phyloP scores from a whole-genome alignment of 1,284 basidiomycete genomes.

The Apiotrichum brassicae region DNA sequence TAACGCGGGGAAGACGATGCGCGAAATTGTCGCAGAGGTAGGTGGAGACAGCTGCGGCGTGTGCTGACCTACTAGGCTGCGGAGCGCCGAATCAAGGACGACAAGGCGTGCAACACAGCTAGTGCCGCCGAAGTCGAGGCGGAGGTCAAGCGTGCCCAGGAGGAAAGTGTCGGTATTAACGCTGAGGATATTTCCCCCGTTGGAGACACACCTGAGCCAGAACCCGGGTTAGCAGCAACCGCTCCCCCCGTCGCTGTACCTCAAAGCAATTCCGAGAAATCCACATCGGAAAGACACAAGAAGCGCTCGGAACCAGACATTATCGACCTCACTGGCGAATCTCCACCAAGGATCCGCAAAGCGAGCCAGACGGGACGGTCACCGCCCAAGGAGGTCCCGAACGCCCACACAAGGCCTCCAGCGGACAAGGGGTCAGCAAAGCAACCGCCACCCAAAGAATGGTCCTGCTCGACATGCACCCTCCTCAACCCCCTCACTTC shows the following conservation, averaged over 20 bases:
- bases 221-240: too few species aligned
- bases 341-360: background rate
- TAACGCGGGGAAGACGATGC: slow-evolving; percentile 52
- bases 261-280: too few species aligned
- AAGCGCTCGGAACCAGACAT: background rate
- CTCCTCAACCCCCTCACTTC: slow-evolving; percentile 55
- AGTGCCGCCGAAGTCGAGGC: slow-evolving; percentile 52
- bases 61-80: slow-evolving; percentile 58
- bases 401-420: too few species aligned
- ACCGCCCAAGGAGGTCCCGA: background rate
- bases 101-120: slow-evolving; percentile 57
- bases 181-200: slow-evolving; percentile 55
- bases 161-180: slow-evolving; percentile 58
- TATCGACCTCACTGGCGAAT: background rate
- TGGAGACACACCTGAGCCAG: too few species aligned
- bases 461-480: slow-evolving; percentile 68
- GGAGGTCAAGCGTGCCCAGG: slow-evolving; percentile 64
- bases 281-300: too few species aligned
- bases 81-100: slow-evolving; percentile 64
- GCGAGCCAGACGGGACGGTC: background rate
- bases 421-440: too few species aligned
- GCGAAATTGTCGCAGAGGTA: slow-evolving; percentile 70
- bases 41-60: slow-evolving; percentile 25
- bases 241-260: too few species aligned
- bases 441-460: slow-evolving; percentile 42